Conservation (phyloP, 2,329 filamentous ascomycete genomes). For the Plenodomus lindquistii region DNA sequence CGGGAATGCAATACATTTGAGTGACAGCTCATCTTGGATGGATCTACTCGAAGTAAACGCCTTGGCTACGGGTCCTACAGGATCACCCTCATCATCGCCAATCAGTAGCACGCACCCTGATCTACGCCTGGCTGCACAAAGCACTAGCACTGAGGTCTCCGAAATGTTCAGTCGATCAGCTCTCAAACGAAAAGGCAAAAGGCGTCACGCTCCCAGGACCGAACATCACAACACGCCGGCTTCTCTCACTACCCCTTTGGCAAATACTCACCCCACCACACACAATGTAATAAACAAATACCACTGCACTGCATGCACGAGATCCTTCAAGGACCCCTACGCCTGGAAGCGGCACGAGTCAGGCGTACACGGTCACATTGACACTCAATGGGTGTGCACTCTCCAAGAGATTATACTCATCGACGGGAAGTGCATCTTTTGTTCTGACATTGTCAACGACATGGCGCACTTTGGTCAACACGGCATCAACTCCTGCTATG, state of each 20-base stretch:
- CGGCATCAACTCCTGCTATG: slow-evolving; percentile 4
- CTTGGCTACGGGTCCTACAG: background rate
- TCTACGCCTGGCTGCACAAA: background rate
- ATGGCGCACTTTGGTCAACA: slow-evolving; percentile 12
- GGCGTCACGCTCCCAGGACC: slow-evolving; percentile 1
- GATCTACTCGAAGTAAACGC: background rate
- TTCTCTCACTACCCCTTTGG: background rate
- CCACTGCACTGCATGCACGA: slow-evolving; percentile 12
- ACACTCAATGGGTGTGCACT: slow-evolving; percentile 15
- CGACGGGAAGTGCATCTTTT: slow-evolving; percentile 12
- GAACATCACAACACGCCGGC: background rate
- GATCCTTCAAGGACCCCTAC: slow-evolving; percentile 10
- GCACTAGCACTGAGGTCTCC: background rate
- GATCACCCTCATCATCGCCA: background rate
- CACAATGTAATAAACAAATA: background rate
- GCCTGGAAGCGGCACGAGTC: slow-evolving; percentile 19
- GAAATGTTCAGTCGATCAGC: background rate
- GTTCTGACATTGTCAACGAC: slow-evolving; percentile 1
- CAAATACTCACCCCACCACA: background rate
- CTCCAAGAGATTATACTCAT: background rate
- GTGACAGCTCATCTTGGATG: background rate
- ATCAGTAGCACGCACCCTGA: background rate
- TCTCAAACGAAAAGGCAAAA: slow-evolving; percentile 12
- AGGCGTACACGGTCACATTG: slow-evolving; percentile 9
- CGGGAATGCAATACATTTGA: background rate